Evolutionary conservation across 768 basidiomycete species (phyloP), one percentile per base, ranked within the genome.

Genomic region (Amanita polypyramis): DNA sequence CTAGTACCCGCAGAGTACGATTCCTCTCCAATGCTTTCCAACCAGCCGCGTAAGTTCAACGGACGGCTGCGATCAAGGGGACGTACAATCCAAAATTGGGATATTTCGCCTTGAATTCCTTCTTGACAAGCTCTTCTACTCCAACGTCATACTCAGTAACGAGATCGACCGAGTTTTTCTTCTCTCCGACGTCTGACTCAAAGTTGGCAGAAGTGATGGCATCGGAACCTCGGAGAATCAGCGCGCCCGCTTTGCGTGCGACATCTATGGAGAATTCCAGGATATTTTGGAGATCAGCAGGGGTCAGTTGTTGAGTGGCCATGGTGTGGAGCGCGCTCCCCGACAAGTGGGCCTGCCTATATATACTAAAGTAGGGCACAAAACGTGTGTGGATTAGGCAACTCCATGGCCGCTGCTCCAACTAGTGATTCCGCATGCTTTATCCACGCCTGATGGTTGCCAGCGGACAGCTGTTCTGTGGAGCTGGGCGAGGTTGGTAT

Each of bases 81-180:
- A 73, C 88, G 61, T 60, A 93, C 92, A 96, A 95, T 54, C 82
- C 69, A 64, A 90, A 94, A 2, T 64, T 54, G 0, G 92, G 90
- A 62, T 87, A 94, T 43, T 67, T 70, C 20, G 65, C 62, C 25
- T 69, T 67, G 46, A 95, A 76, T 59, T 82, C 76, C 23, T 70
- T 59, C 65, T 80, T 82, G 43, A 96, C 88, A 39, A 92, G 68
- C 51, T 87, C 81, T 64, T 96, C 94, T 9, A 96, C 94, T 38
- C 74, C 79, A 32, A 93, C 83, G 63, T 98, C 94, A 57, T 89
- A 96, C 65, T 94, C 86, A 0, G 94, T 98, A 20, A 98, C 94
- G 27, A 97, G 70, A 66, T 96, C 94, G 17, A 93, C 91, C 2
- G 91, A 78, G 60, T 94, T 96, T 67, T 89, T 90, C 76, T 96